Evolutionary conservation across 2,329 filamentous ascomycete species (phyloP).

Genomic region (Ophiostoma australiae): DNA sequence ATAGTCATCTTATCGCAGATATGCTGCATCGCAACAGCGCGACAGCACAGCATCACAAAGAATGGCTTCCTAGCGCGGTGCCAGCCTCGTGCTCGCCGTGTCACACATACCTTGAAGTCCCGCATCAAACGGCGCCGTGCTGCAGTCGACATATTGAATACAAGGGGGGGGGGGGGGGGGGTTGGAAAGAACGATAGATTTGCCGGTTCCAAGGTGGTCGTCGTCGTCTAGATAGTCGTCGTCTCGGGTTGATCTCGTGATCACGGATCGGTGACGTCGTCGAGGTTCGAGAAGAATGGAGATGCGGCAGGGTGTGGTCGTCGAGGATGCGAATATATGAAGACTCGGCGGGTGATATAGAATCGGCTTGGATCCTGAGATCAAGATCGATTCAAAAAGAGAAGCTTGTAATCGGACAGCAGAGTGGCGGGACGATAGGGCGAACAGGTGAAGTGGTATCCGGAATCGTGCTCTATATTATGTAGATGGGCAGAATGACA

Average conservation of each 20-base stretch:
- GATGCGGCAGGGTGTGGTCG: neutral
- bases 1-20: neutral
- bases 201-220: neutral
- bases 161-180: too few species aligned
- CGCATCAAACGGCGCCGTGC: slow-evolving; percentile 96
- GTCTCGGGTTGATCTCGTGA: neutral
- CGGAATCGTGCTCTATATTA: neutral
- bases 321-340: too few species aligned
- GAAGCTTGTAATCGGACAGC: neutral
- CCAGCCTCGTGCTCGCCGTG: neutral
- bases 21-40: neutral
- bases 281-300: neutral
- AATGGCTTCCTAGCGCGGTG: neutral
- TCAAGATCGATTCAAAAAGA: neutral
- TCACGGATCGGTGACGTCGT: neutral
- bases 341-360: neutral
- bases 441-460: neutral
- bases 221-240: neutral
- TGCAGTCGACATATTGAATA: slow-evolving; percentile 66
- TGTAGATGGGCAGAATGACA: slow-evolving; percentile 20
- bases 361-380: neutral
- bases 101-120: slow-evolving; percentile 81
- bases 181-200: neutral
- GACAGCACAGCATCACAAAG: too few species aligned
- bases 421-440: neutral